Base-by-base conservation (phyloP, 2,329 filamentous ascomycete genomes). In the Fusarium pilosicola region DNA sequence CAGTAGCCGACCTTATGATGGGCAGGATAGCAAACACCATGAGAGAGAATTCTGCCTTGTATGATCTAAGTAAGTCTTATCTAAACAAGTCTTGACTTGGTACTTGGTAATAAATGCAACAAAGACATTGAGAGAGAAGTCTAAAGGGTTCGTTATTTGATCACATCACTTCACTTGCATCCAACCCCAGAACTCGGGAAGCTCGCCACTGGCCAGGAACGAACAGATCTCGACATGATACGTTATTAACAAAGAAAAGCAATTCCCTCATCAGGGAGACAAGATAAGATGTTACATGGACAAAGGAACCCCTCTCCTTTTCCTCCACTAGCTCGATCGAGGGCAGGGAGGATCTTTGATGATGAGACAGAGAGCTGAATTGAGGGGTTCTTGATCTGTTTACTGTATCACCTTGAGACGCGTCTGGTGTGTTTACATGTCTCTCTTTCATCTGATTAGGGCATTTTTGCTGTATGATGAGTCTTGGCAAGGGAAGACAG, bases 321-420 rank as follows among this genome's bases (percentile, higher is more conserved):
- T 30, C 54, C 42, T 32, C 45, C 42, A 42, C 38, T 49, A 38
- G 48, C 32, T 71, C 46, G 60, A 56, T 42, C 59, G 56, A 73
- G 55, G 56, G 34, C 57, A 74, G 70, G 70, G 57, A 71, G 66
- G 49, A 39, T 49, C 36, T 58, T 58, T 30, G 52, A 70, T 30
- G 28, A 38, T 57, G 48, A 67, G 61, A 73, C 65, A 73, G 55
- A 39, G 52, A 73, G 66, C 65, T 67, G 65, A 71, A 60, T 12
- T 59, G 44, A 45, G 70, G 65, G 52, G 41, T 26, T 52, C 18
- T 28, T 45, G 24, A 46, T 67, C 58, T 71, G 36, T 55, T 61
- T 48, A 56, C 30, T 54, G 24, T 51, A 38, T 49, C 34, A 55
- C 41, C 6, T 14, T 20, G 46, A 51, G 52, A 46, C 57, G 71